Percentiles rank a stretch among this genome's conserved stretches.
Conservation (phyloP, 2,329 filamentous ascomycete species). For the Alternaria panax region DNA sequence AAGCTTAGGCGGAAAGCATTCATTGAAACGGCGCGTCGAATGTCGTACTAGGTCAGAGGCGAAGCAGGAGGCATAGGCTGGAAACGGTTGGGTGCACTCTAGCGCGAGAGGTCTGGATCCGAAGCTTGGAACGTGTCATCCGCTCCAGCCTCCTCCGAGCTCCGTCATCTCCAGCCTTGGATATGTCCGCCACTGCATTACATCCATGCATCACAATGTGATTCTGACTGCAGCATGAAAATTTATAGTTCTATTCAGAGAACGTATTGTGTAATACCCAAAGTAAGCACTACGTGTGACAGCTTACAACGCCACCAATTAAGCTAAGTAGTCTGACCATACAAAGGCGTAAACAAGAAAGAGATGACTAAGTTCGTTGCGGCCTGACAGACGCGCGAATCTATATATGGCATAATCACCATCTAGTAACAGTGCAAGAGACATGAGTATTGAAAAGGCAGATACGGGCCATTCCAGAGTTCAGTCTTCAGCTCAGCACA, state of each 20-base stretch:
- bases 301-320: background rate
- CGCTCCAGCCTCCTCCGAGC: background rate
- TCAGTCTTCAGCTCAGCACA: background rate
- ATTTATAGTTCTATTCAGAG: background rate
- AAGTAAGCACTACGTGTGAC: background rate
- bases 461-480: background rate
- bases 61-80: background rate
- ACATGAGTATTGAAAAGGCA: background rate
- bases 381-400: background rate
- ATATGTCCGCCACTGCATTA: background rate
- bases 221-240: background rate
- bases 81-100: too few relatives aligned
- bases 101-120: background rate
- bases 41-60: background rate
- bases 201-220: background rate
- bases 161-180: background rate
- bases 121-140: background rate
- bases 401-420: background rate
- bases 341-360: background rate
- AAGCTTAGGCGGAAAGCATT: background rate
- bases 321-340: background rate
- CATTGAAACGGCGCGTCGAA: background rate
- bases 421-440: background rate
- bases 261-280: background rate
- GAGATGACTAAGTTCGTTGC: background rate